A percentile compares a stretch with the other conserved stretches of the same genome.
Evolutionary conservation across 768 basidiomycete species (phyloP).

Genomic region (Epithele typhae): DNA sequence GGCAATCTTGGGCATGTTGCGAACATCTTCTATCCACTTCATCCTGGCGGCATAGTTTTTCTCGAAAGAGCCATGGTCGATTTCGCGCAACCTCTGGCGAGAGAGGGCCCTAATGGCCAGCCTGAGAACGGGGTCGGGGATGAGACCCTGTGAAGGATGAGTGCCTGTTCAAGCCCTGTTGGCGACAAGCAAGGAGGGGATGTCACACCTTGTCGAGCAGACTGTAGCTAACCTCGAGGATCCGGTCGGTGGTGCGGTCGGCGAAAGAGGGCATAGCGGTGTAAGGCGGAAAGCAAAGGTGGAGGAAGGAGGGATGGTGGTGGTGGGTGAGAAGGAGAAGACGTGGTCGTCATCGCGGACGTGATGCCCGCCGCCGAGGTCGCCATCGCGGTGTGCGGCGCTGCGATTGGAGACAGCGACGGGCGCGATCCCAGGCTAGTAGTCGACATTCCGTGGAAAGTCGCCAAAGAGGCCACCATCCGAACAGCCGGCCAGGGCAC

Average conservation of each 20-base stretch:
- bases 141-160: conserved; percentile 35
- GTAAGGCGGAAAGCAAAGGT: background rate
- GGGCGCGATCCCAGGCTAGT: too few relatives aligned
- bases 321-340: too few relatives aligned
- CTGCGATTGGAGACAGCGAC: too few relatives aligned
- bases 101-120: conserved; percentile 44
- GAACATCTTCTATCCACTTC: conserved; percentile 57
- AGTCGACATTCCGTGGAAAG: too few relatives aligned
- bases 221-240: conserved; percentile 36
- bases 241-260: conserved; percentile 22
- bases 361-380: too few relatives aligned
- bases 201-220: conserved; percentile 28
- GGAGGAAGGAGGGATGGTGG: too few relatives aligned
- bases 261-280: conserved; percentile 12
- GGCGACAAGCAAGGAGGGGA: background rate
- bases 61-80: conserved; percentile 54
- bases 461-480: too few relatives aligned
- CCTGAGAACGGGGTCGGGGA: conserved; percentile 57
- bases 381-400: too few relatives aligned
- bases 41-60: conserved; percentile 63
- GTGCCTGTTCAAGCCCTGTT: background rate
- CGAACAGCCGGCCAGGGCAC: too few relatives aligned
- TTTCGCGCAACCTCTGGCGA: conserved; percentile 52
- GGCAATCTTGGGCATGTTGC: conserved; percentile 47
- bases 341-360: too few relatives aligned